Evolutionary conservation across 192 early-diverging fungal species (phyloP), one percentile per base, ranked within the genome.

Genomic region (Spizellomyces sp.): DNA sequence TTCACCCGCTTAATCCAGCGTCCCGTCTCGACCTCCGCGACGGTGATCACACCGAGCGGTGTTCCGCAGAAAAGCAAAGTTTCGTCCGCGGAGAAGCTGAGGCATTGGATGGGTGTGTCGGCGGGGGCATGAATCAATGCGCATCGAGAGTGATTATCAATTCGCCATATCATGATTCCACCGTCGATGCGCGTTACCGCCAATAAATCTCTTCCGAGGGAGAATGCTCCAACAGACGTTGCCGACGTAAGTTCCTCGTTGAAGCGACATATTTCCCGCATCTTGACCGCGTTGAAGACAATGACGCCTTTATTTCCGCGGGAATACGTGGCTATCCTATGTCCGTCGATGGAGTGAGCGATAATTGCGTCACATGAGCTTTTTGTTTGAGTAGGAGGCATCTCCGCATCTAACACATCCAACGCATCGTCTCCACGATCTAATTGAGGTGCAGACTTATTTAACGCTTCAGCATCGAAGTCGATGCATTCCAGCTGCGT

Each of bases 211-310:
- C 65, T 1, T 2, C 69, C 47, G 21, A 65, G n/a, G 21, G 69
- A 70, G 42, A 70, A 70, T 8, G 10, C 10, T 10, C 63, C 69
- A 1, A 22, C n/a, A 27, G 63, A 41, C 1, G 17, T 45, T 48
- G 57, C 8, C 17, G 22, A 21, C 9, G 19, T 15, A n/a, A 64
- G 14, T 15, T 64, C 42, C n/a, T 68, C 67, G n/a, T 15, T 17
- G 48, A 68, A 68, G 1, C 67, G 67, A 56, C 67, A 64, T 10
- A 68, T 64, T 42, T 70, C 69, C 9, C 45, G 44, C 60, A 70
- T 14, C 63, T n/a, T 66, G 27, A 42, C 12, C 62, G 45, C 21
- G 8, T 14, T 66, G 58, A 70, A 8, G 10, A 70, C 69, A 17
- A 70, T 42, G 3, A 70, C 2, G 10, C 36, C 7, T 14, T 43